Evolutionary conservation across 1,139 yeast genomes (phyloP).

Genomic region (Debaryomyces fabryi): DNA sequence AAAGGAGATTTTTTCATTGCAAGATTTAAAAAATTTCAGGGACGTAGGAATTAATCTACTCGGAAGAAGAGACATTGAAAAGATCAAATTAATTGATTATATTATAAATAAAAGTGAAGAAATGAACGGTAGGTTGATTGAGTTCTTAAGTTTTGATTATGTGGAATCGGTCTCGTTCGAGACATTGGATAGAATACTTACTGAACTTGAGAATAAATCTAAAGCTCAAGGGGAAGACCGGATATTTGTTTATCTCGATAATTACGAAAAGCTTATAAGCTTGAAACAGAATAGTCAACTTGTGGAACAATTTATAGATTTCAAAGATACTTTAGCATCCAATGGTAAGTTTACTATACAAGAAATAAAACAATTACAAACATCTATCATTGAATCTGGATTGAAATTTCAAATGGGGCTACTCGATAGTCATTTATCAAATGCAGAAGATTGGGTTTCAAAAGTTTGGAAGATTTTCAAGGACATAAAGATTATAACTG

Average conservation of each 20-base stretch:
- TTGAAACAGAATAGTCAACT: conserved; percentile 28
- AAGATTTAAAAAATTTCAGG: conserved; percentile 38
- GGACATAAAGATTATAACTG: conserved; percentile 27
- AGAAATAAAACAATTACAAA: conserved; percentile 29
- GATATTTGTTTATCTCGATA: conserved; percentile 29
- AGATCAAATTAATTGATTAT: conserved; percentile 25
- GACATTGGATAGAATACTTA: conserved; percentile 26
- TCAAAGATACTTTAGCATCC: conserved; percentile 10
- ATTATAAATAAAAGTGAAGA: conserved; percentile 34
- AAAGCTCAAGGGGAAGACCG: conserved; percentile 16
- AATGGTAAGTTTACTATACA: conserved; percentile 19
- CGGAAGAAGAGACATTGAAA: conserved; percentile 29
- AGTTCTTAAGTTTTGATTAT: conserved; percentile 27
- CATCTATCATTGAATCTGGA: conserved; percentile 28
- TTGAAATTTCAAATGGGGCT: conserved; percentile 26
- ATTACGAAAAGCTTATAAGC: conserved; percentile 31
- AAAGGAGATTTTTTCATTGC: conserved; percentile 40
- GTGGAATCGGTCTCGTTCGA: conserved; percentile 29
- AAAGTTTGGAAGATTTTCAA: conserved; percentile 33
- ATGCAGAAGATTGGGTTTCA: conserved; percentile 48
- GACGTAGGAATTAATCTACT: conserved; percentile 44
- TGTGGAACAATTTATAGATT: conserved; percentile 24
- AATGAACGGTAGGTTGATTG: conserved; percentile 30
- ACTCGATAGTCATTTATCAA: conserved; percentile 23
- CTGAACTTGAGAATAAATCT: conserved; percentile 22